Evolutionary conservation across 2,329 filamentous ascomycete genomes (phyloP).

Genomic region (Fonsecaea pedrosoi): DNA sequence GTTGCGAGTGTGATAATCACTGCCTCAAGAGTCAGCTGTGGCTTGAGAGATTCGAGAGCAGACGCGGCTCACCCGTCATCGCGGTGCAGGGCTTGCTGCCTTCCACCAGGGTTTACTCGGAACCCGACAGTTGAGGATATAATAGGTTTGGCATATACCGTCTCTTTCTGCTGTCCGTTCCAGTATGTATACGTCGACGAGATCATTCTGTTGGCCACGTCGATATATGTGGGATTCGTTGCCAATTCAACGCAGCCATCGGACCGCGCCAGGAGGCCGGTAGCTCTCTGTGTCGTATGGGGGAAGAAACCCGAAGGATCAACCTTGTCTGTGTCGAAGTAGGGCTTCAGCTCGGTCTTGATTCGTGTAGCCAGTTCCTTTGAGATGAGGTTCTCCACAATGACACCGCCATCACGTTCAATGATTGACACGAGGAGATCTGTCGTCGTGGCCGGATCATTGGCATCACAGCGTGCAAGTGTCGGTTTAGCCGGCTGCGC

Average conservation of each 20-base stretch:
- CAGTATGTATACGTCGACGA: conserved; percentile 49
- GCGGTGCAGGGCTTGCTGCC: conserved; percentile 42
- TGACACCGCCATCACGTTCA: conserved; percentile 36
- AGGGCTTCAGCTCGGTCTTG: conserved; percentile 40
- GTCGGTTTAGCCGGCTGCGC: conserved; percentile 3
- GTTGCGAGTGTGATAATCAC: conserved; percentile 43
- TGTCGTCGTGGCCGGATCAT: conserved; percentile 31
- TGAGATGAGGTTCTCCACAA: conserved; percentile 38
- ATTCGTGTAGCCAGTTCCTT: conserved; percentile 32
- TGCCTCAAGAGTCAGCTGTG: conserved; percentile 39
- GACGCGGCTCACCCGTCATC: conserved; percentile 43
- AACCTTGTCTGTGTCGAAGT: conserved; percentile 38
- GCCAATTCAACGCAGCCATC: conserved; percentile 50
- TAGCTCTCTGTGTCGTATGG: conserved; percentile 44
- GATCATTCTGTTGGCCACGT: conserved; percentile 46
- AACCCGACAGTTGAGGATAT: conserved; percentile 45
- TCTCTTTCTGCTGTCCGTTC: conserved; percentile 39
- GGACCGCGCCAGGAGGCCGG: conserved; percentile 49
- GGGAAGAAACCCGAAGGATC: conserved; percentile 42
- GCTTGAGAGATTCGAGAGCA: conserved; percentile 41
- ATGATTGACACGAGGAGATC: conserved; percentile 29
- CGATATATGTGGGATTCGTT: conserved; percentile 47
- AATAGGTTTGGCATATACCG: conserved; percentile 37
- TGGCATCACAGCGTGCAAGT: conserved; percentile 32
- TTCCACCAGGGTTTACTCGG: conserved; percentile 41